These are phyloP conservation scores for Nannochloropsis limnetica DNA, from an alignment of 352 stramenopile species.

Conservation along the genomic window DNA sequence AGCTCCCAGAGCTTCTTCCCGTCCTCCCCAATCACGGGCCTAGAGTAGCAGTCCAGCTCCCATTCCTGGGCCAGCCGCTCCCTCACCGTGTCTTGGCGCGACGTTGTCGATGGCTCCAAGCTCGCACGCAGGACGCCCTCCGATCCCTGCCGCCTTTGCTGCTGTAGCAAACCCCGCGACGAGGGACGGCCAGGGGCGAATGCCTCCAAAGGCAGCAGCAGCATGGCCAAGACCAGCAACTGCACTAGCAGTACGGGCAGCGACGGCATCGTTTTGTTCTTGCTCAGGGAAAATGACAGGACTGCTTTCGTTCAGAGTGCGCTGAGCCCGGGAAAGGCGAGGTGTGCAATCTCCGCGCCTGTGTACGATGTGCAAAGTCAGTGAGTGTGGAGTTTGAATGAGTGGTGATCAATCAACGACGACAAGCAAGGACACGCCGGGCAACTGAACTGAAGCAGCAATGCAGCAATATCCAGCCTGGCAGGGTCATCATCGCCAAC, in stretches of 20 bases:
- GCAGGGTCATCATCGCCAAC: not conserved
- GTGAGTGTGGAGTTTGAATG: not conserved
- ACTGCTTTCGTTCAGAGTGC: not conserved
- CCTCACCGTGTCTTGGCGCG: constrained; percentile 20
- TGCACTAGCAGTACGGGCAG: not conserved
- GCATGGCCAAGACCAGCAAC: not conserved
- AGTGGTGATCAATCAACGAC: too few relatives aligned
- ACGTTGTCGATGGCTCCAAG: not conserved
- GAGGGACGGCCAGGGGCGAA: not conserved
- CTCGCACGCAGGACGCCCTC: not conserved
- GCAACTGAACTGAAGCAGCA: constrained; percentile 1
- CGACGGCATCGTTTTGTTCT: not conserved
- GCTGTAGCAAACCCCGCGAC: not conserved
- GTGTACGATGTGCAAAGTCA: not conserved
- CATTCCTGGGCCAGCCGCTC: constrained; percentile 57
- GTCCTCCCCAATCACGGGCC: constrained; percentile 63
- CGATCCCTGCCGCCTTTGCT: not conserved
- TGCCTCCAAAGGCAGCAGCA: not conserved
- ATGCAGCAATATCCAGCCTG: not conserved
- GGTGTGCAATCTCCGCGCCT: not conserved
- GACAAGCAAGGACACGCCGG: too few relatives aligned
- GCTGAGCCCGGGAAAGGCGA: not conserved
- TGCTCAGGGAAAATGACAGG: not conserved
- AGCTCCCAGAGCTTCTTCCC: constrained; percentile 77
- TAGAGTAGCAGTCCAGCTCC: constrained; percentile 70